Percentiles rank a stretch among this genome's conserved stretches.
phyloP scores from a whole-genome alignment of 169 alveolate species.

The Cyclospora cayetanensis region DNA sequence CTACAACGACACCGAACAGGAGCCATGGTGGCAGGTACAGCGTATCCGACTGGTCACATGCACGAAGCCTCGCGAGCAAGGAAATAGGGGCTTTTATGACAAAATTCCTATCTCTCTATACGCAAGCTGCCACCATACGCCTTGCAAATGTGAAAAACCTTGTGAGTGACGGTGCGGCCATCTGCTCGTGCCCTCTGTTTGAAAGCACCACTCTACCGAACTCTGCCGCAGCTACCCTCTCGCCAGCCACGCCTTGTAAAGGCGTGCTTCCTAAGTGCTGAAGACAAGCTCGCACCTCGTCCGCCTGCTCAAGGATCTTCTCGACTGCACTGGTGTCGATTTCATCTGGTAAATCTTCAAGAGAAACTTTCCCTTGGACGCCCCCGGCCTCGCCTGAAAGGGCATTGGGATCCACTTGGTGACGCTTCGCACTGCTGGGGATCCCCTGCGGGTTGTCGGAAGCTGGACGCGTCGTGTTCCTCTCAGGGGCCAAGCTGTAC shows the following conservation, averaged over 20 bases:
- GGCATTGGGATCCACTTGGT: background rate
- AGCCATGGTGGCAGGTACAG: background rate
- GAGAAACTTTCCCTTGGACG: background rate
- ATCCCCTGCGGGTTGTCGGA: background rate
- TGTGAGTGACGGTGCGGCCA: background rate
- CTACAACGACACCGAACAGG: slow-evolving; percentile 17
- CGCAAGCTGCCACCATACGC: background rate
- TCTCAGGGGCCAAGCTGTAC: background rate
- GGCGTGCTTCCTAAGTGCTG: background rate
- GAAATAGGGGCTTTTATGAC: background rate
- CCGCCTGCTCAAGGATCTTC: slow-evolving; percentile 59
- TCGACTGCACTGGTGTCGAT: slow-evolving; percentile 42
- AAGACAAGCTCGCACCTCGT: slow-evolving; percentile 13
- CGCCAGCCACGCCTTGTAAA: background rate
- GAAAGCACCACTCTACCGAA: background rate
- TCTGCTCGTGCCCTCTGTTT: background rate
- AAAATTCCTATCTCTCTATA: background rate
- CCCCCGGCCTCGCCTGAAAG: background rate
- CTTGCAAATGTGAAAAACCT: background rate
- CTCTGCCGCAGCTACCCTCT: background rate
- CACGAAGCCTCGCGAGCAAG: background rate
- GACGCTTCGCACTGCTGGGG: background rate
- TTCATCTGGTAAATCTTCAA: slow-evolving; percentile 42
- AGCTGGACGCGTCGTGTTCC: background rate
- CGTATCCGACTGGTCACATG: background rate